Percentiles rank a stretch among this genome's conserved stretches.
phyloP scores from a whole-genome alignment of 1,139 yeast genomes.

The Scheffersomyces parashehatae region DNA sequence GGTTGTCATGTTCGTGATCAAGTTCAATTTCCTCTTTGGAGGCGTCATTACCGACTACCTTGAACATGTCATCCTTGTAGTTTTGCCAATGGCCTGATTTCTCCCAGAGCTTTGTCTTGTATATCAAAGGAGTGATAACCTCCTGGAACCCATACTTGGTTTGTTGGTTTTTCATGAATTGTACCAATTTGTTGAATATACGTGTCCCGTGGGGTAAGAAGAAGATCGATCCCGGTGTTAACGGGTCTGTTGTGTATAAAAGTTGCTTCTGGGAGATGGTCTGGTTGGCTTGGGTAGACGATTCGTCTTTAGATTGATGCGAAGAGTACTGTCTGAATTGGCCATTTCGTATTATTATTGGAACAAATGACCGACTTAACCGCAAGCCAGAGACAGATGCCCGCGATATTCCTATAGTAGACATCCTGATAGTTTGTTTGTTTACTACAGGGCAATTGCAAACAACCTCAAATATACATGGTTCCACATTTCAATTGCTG shows the following conservation, averaged over 20 bases:
- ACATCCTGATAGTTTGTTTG: too few species aligned
- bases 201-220: slow-evolving; percentile 91
- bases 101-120: slow-evolving; percentile 83
- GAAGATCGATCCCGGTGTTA: slow-evolving; percentile 87
- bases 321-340: slow-evolving; percentile 1
- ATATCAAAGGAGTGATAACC: slow-evolving; percentile 90
- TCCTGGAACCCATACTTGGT: slow-evolving; percentile 84
- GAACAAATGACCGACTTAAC: too few species aligned
- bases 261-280: slow-evolving; percentile 64
- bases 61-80: slow-evolving; percentile 92
- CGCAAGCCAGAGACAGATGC: too few species aligned
- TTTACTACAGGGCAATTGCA: too few species aligned
- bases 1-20: slow-evolving; percentile 15
- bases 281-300: slow-evolving; percentile 45
- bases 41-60: slow-evolving; percentile 57
- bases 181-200: slow-evolving; percentile 73
- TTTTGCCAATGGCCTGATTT: slow-evolving; percentile 96
- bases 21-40: slow-evolving; percentile 25
- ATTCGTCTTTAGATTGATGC: slow-evolving; percentile 10
- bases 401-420: too few species aligned
- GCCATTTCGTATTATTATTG: too few species aligned
- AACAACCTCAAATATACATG: too few species aligned
- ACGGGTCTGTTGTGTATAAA: slow-evolving; percentile 71
- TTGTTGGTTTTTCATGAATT: slow-evolving; percentile 84
- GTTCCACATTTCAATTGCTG: too few species aligned